Base-by-base conservation (phyloP, 106 monocot genomes). In the Chionographis japonica region DNA sequence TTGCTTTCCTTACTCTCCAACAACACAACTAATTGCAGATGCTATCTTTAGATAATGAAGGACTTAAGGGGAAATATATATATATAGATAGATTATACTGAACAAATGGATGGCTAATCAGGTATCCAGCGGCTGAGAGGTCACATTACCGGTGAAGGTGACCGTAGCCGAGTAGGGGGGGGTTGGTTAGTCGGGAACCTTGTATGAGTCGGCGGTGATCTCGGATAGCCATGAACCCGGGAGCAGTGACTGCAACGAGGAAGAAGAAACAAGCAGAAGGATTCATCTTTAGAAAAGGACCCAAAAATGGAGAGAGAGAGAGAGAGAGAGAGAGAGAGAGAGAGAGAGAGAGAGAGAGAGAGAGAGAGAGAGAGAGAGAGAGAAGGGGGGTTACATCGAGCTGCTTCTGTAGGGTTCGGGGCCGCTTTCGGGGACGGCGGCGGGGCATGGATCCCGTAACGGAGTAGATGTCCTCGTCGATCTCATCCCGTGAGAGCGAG, bases 151-250 rank as follows among this genome's bases (percentile, higher is more conserved):
- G 27, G 27, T n/a, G 27, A 1, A 27, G 27, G 27, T 27, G 27
- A 27, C 27, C 27, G 27, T 27, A 27, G 27, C 27, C 27, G 27
- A 27, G 27, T 27, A 27, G 27, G 27, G 40, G 4, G 61, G 40
- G 4, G 61, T 37, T 39, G 11, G 40, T 6, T 74, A 65, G 46
- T 78, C 78, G 13, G 65, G 58, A 53, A 82, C 82, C 56, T 56
- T 55, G 77, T 78, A 82, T 35, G 62, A 42, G 55, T 73, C 77
- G 51, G 13, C 58, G 43, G 77, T 82, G 57, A 82, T 68, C 77
- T 82, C 82, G 42, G 77, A 63, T 36, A 82, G 54, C 72, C 72
- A 82, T 20, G 43, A 56, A 4, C 82, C 82, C 4, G 82, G 82
- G 53, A 78, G 70, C 37, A 82, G 40, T 68, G 49, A 13, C 82